These are phyloP conservation scores for Falciphora oryzae DNA, from an alignment of 2,329 filamentous ascomycete genomes.

Conservation along the genomic window DNA sequence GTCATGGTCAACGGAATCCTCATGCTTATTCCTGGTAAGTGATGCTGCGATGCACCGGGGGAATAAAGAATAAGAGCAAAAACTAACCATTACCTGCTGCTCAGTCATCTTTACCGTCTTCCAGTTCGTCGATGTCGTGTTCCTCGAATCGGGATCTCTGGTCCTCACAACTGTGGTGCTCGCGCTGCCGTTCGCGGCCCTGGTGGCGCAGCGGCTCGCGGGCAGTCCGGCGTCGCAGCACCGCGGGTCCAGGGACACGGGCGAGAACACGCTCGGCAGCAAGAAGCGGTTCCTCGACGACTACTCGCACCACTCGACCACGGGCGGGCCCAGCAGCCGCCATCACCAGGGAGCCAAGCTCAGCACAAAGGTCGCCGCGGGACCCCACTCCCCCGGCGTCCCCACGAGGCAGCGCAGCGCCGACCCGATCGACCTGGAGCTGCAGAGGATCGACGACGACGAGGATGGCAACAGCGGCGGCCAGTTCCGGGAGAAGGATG, in stretches of 20 bases:
- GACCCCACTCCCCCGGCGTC: conserved; percentile 1
- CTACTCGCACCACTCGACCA: conserved; percentile 5
- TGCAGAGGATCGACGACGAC: conserved; percentile 17
- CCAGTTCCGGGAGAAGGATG: conserved; percentile 15
- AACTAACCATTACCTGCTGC: background rate
- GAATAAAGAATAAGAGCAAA: background rate
- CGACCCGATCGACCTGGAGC: conserved; percentile 18
- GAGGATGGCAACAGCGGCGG: conserved; percentile 3
- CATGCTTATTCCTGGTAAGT: conserved; percentile 50
- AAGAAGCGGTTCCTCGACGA: conserved; percentile 11
- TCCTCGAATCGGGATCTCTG: conserved; percentile 45
- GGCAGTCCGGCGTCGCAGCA: conserved; percentile 10
- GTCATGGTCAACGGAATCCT: conserved; percentile 50
- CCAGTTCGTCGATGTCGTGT: conserved; percentile 34
- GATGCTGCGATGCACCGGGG: background rate
- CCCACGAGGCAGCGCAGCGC: conserved; percentile 8
- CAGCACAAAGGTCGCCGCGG: conserved; percentile 1
- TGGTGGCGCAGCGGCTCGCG: conserved; percentile 43
- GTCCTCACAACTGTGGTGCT: conserved; percentile 43
- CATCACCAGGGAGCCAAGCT: conserved; percentile 11
- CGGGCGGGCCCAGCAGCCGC: conserved; percentile 9
- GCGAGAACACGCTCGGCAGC: conserved; percentile 7
- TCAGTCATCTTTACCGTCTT: conserved; percentile 46
- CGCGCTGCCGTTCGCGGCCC: conserved; percentile 45
- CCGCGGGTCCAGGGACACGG: conserved; percentile 4